Evolutionary conservation across 495 filamentous ascomycete genomes (phyloP).

Genomic region (Talaromyces trachyspermus): DNA sequence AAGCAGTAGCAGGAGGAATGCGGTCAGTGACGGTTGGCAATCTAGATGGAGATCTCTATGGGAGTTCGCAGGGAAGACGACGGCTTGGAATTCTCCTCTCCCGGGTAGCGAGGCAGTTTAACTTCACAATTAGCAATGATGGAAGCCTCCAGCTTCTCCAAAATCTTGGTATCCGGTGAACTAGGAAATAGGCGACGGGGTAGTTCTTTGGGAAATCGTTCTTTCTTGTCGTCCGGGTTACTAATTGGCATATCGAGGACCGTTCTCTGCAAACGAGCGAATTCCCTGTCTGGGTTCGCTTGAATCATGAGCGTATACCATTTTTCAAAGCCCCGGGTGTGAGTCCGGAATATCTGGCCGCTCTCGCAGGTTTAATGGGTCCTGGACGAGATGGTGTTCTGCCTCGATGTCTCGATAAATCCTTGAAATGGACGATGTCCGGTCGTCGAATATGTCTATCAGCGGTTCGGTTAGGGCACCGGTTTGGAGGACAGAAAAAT

Average conservation of each 20-base stretch:
- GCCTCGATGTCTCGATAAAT: constrained; percentile 71
- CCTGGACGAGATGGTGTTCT: constrained; percentile 75
- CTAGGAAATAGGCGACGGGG: constrained; percentile 65
- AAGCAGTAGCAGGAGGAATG: constrained; percentile 14
- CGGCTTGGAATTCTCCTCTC: constrained; percentile 29
- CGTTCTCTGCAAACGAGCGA: constrained; percentile 63
- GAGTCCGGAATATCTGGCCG: constrained; percentile 67
- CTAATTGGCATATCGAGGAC: constrained; percentile 69
- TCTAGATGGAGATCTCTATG: constrained; percentile 10
- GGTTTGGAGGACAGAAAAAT: not conserved
- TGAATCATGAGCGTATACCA: constrained; percentile 73
- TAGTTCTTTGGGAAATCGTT: constrained; percentile 74
- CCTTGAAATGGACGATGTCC: constrained; percentile 52
- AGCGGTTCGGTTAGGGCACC: constrained; percentile 9
- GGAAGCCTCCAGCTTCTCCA: constrained; percentile 36
- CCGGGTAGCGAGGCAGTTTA: constrained; percentile 36
- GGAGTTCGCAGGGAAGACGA: constrained; percentile 12
- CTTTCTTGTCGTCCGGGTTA: constrained; percentile 61
- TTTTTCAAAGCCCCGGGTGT: constrained; percentile 72
- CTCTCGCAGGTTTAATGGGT: constrained; percentile 41
- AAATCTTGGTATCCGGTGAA: constrained; percentile 23
- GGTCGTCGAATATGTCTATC: constrained; percentile 46
- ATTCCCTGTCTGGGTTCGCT: constrained; percentile 73
- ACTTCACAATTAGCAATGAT: constrained; percentile 42
- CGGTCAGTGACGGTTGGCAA: constrained; percentile 12